A percentile compares a stretch with the other conserved stretches of the same genome.
Conservation (phyloP, 2,329 filamentous ascomycete species). For the Aureobasidium leucospermi region DNA sequence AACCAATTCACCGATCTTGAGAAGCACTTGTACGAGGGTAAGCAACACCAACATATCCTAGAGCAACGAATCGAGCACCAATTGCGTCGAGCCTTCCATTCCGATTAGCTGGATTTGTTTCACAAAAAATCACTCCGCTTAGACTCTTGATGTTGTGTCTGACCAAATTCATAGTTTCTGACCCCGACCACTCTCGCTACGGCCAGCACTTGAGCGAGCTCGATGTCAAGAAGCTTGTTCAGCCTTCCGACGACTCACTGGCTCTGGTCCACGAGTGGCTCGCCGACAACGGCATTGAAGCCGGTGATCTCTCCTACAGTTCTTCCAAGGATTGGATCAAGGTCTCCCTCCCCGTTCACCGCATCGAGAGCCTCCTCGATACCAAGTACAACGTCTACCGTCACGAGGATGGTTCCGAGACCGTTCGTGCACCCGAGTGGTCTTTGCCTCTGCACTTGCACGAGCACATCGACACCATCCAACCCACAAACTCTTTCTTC, state of each 20-base stretch:
- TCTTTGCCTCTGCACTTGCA: conserved; percentile 52
- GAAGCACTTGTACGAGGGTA: conserved; percentile 47
- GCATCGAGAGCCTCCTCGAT: conserved; percentile 47
- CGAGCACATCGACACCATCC: conserved; percentile 51
- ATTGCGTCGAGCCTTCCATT: background rate
- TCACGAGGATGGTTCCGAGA: conserved; percentile 41
- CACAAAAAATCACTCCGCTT: background rate
- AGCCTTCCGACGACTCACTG: conserved; percentile 45
- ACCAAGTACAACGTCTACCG: conserved; percentile 48
- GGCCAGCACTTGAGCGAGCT: conserved; percentile 45
- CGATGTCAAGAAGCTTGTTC: conserved; percentile 48
- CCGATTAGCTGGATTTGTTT: background rate
- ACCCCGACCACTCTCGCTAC: conserved; percentile 48
- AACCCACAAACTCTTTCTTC: conserved; percentile 56
- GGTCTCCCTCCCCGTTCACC: conserved; percentile 44
- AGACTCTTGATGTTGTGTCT: background rate
- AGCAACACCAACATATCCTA: conserved; percentile 4
- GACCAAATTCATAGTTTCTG: conserved; percentile 34
- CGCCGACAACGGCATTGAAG: conserved; percentile 43
- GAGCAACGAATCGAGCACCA: too few species aligned
- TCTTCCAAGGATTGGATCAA: conserved; percentile 53
- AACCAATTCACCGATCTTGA: conserved; percentile 49
- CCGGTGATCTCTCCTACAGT: conserved; percentile 36
- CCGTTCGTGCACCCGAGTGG: conserved; percentile 50
- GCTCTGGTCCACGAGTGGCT: conserved; percentile 51